phyloP scores from a whole-genome alignment of 148 eudicot genomes.

The Rhododendron simsii region DNA sequence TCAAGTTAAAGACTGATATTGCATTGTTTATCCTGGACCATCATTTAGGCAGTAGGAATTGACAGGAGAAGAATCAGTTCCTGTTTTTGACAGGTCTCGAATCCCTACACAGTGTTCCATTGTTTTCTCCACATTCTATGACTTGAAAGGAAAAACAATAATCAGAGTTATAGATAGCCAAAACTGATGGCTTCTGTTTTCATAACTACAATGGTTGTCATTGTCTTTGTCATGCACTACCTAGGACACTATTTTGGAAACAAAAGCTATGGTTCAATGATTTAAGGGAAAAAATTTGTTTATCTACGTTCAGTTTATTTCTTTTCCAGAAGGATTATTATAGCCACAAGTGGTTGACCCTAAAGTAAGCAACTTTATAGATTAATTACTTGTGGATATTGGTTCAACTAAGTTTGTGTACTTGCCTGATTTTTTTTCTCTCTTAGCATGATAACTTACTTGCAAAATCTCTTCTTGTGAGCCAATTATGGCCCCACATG shows the following conservation, averaged over 20 bases:
- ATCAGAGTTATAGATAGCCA: background rate
- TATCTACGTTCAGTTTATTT: background rate
- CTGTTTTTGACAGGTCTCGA: conserved; percentile 4
- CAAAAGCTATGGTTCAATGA: background rate
- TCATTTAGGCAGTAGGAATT: background rate
- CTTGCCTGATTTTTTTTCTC: background rate
- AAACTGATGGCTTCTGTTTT: background rate
- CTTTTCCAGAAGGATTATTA: background rate
- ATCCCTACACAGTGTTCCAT: background rate
- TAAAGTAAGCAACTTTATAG: background rate
- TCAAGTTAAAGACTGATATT: background rate
- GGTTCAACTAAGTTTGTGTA: background rate
- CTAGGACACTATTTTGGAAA: background rate
- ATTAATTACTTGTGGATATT: background rate
- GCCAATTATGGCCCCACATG: background rate
- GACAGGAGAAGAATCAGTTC: conserved; percentile 14
- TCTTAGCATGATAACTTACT: background rate
- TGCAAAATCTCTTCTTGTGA: background rate
- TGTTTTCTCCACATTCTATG: background rate
- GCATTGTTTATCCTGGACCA: background rate
- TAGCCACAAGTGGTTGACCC: background rate
- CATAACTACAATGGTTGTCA: background rate
- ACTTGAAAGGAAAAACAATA: background rate
- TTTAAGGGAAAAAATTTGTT: background rate
- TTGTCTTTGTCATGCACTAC: background rate